Evolutionary conservation across 2,329 filamentous ascomycete genomes (phyloP), one percentile per base, ranked within the genome.

Genomic region (Alternaria ventricosa): DNA sequence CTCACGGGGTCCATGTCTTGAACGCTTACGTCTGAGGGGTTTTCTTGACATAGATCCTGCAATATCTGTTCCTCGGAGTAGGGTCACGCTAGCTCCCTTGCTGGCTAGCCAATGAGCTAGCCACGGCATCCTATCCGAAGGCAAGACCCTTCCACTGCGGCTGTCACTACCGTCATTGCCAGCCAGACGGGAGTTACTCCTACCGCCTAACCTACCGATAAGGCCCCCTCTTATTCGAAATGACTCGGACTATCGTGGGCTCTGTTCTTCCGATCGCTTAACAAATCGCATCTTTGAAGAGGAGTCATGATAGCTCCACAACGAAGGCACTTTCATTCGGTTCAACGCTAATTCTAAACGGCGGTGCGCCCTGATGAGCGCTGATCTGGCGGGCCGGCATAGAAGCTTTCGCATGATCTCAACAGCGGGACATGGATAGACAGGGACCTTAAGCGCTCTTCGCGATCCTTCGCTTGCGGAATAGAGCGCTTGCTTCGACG

Each of bases 91-190:
- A 53, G 28, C 30, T 15, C 11, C 28, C 20, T 41, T 53, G 9
- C 13, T 11, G 13, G 28, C 30, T 41, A 53, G 20, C 49, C 49
- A 53, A 53, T 53, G 20, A 53, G 49, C 49, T 53, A 36, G 30
- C 18, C 30, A n/a, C 49, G 57, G 57, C 13, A 55, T 27, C 50
- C 57, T 54, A 36, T 55, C 49, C 22, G 57, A 55, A 23, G 50
- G 57, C 27, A 50, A 60, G 50, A 47, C 43, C 27, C 28, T 53
- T 20, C 20, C 28, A 25, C 20, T 10, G 22, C 7, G 47, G 27
- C 47, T 22, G 28, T 33, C 18, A 51, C 28, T 33, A 33, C 47
- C 30, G 49, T 53, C 30, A 36, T 22, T 53, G 30, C 30, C 12
- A 36, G 49, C 49, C 49, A 53, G 30, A 53, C 49, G 28, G 49